Evolutionary conservation across 768 basidiomycete species (phyloP), one percentile per base, ranked within the genome.

Genomic region (Mycena filopes): DNA sequence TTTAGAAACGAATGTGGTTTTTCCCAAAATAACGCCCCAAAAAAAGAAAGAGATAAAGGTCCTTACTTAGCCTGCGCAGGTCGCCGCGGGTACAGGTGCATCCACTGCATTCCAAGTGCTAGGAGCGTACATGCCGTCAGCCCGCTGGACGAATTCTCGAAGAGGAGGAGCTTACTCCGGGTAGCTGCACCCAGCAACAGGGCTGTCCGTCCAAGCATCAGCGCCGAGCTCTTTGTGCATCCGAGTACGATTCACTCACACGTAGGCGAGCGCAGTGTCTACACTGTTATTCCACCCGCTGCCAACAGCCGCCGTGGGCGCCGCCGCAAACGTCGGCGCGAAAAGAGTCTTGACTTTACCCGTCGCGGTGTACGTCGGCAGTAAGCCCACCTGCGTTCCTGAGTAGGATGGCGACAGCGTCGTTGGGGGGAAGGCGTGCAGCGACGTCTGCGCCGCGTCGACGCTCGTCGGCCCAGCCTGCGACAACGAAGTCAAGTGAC

Each of bases 341-440:
- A 84, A 82, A 33, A 93, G 79, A 25, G 89, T 88, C 60, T 86
- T 84, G 60, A 92, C 72, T 5, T 82, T 70, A 21, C 92, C 91
- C 5, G 92, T 92, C 5, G 87, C 81, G 7, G 91, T 92, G 75
- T 93, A 94, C 18, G 87, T 86, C 5, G 92, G 92, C 43, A 92
- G 77, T 49, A 80, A 73, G 12, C 81, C 71, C 46, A 87, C 80
- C 54, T 84, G 82, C 21, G 86, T 83, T n/a, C 81, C 86, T 62
- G 84, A 81, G 75, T 81, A 76, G 73, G 80, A 76, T 72, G 87
- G 82, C 33, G 80, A 81, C 56, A 93, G 79, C 6, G 84, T 82
- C 23, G 86, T 73, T 18, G 92, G 91, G 42, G 91, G 91, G 84
- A 91, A 93, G 29, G 83, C 70, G 73, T 87, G 82, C 40, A 81